phyloP scores from a whole-genome alignment of 495 filamentous ascomycete species.

The Podospora conica region DNA sequence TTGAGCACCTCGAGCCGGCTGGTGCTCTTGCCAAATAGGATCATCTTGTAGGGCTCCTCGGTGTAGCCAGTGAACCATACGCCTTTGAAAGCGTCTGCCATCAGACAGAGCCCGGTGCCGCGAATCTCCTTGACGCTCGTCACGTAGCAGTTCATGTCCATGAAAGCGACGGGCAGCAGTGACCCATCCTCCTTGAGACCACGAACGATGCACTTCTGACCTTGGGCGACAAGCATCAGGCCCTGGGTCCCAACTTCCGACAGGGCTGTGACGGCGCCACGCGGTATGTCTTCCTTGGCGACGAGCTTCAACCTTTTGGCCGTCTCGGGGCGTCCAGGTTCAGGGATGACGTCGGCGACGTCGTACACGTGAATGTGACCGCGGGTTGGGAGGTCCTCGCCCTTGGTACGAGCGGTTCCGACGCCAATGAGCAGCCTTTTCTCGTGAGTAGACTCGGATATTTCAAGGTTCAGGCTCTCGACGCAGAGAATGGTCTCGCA shows the following conservation, averaged over 20 bases:
- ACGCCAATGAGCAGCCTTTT: slow-evolving; percentile 74
- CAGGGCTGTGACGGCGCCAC: slow-evolving; percentile 86
- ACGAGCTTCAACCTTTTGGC: slow-evolving; percentile 78
- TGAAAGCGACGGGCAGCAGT: slow-evolving; percentile 88
- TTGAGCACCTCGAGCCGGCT: slow-evolving; percentile 69
- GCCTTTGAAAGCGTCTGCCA: slow-evolving; percentile 87
- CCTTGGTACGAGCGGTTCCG: slow-evolving; percentile 74
- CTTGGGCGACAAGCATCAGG: slow-evolving; percentile 84
- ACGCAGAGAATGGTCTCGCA: slow-evolving; percentile 74
- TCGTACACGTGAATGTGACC: slow-evolving; percentile 92
- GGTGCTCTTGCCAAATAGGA: slow-evolving; percentile 80
- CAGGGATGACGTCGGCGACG: slow-evolving; percentile 81
- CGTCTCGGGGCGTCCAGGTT: slow-evolving; percentile 79
- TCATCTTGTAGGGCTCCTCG: slow-evolving; percentile 93
- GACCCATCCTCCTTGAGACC: slow-evolving; percentile 92
- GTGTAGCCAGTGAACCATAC: slow-evolving; percentile 93
- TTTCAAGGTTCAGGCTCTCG: slow-evolving; percentile 76
- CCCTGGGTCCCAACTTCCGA: slow-evolving; percentile 88
- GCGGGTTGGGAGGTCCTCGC: slow-evolving; percentile 79
- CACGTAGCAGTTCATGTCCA: slow-evolving; percentile 95
- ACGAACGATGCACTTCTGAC: slow-evolving; percentile 94
- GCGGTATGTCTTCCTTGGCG: slow-evolving; percentile 76
- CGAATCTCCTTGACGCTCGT: slow-evolving; percentile 72
- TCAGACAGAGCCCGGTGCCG: slow-evolving; percentile 73
- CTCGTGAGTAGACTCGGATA: slow-evolving; percentile 84